Evolutionary conservation across 140 eudicot species (phyloP).

Genomic region (Oenanthe javanica): DNA sequence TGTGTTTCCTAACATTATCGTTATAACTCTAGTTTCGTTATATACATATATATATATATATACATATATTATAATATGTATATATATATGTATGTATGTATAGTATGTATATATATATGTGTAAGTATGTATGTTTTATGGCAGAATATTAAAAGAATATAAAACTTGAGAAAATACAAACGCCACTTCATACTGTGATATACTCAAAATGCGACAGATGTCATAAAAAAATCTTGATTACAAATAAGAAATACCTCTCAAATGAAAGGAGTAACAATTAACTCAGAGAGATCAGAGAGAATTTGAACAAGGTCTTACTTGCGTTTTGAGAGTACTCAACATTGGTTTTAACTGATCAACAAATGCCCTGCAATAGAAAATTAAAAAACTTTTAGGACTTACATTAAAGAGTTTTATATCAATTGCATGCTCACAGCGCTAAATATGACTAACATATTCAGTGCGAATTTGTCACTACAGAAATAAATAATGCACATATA

Average conservation of each 20-base stretch:
- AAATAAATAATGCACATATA: neutral
- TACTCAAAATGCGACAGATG: neutral
- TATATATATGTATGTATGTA: neutral
- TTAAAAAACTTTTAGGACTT: neutral
- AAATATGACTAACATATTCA: neutral
- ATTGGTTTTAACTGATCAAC: neutral
- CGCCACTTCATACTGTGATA: neutral
- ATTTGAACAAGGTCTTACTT: neutral
- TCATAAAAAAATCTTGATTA: constrained; percentile 6
- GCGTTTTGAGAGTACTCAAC: neutral
- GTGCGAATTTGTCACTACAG: neutral
- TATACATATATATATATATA: no score
- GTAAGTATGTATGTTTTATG: neutral
- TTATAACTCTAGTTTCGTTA: no score
- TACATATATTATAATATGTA: no score
- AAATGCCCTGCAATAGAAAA: neutral
- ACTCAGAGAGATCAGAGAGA: neutral
- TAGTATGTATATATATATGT: no score
- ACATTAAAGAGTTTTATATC: neutral
- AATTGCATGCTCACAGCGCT: neutral
- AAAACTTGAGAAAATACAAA: neutral
- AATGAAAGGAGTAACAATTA: neutral
- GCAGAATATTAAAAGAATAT: neutral
- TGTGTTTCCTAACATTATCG: neutral
- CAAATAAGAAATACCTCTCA: neutral